Evolutionary conservation across 2,329 filamentous ascomycete genomes (phyloP).

Genomic region (Akanthomyces muscarius): DNA sequence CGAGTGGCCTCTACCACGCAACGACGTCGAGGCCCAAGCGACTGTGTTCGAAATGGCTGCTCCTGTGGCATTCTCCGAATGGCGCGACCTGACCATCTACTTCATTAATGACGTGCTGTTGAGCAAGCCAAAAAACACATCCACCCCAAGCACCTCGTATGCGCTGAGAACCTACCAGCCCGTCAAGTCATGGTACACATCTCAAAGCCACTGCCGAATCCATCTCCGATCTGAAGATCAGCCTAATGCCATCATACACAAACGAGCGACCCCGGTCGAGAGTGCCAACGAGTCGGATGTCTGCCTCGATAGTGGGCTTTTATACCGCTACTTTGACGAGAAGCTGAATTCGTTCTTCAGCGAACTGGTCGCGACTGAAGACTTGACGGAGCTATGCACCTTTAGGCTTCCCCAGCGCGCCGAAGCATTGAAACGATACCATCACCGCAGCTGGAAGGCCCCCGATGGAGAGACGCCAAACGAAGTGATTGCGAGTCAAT

Average conservation of each 20-base stretch:
- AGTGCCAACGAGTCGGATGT: background rate
- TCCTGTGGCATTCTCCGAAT: background rate
- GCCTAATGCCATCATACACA: background rate
- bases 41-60: background rate
- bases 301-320: background rate
- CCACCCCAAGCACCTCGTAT: background rate
- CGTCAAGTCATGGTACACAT: background rate
- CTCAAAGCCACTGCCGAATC: background rate
- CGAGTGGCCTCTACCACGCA: background rate
- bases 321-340: background rate
- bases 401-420: constrained; percentile 18
- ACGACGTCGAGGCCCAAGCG: background rate
- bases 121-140: background rate
- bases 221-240: background rate
- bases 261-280: background rate
- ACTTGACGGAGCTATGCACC: background rate
- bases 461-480: constrained; percentile 41
- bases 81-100: background rate
- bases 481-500: constrained; percentile 46
- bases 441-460: constrained; percentile 28
- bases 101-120: background rate
- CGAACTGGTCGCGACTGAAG: constrained; percentile 29
- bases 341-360: constrained; percentile 16
- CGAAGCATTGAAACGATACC: constrained; percentile 35
- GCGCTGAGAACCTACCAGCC: background rate